Evolutionary conservation across 1,284 basidiomycete species (phyloP), one percentile per base, ranked within the genome.

Genomic region (Acaromyces ingoldii): DNA sequence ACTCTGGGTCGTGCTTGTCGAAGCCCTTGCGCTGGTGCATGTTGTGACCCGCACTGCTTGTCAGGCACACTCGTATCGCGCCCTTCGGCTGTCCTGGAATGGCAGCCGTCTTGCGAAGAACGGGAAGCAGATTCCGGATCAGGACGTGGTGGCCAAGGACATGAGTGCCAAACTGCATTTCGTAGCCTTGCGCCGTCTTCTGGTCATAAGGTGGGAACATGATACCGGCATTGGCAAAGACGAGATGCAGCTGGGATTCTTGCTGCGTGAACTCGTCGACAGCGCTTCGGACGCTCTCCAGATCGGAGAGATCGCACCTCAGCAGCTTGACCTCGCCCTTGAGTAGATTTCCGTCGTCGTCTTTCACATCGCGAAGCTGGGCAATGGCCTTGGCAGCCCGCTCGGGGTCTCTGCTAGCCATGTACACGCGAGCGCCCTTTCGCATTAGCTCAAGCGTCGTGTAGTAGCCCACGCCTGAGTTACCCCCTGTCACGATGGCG

Each of bases 101-200:
- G 19, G 2, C 22, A 1, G 46, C 48, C 21, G 51, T 33, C 26
- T 51, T 38, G 6, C 11, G 6, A 6, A 53, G 19, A 2, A 46
- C 17, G 2, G 65, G 65, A 9, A 63, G 53, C 15, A 70, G 63
- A 10, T 61, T 50, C 49, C 57, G 56, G 37, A 58, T 67, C 28
- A 67, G 53, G 21, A 64, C 54, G 49, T 63, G 63, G 49, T 68
- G 68, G 10, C 62, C 66, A 0, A 71, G 52, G 19, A 67, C 64
- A 40, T 71, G 68, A 44, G 66, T 69, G 4, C 63, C 67, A 4
- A 69, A 51, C 47, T 68, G 65, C n/a, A 69, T 49, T 55, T 71
- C 68, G 25, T 67, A 38, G n/a, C 64, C 63, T 33, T 71, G 59
- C 44, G 60, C 57, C 47, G 66, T 69, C 24, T 29, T 30, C 30